phyloP scores from a whole-genome alignment of 2,329 filamentous ascomycete species.

The Aotearoamyces nothofagi region DNA sequence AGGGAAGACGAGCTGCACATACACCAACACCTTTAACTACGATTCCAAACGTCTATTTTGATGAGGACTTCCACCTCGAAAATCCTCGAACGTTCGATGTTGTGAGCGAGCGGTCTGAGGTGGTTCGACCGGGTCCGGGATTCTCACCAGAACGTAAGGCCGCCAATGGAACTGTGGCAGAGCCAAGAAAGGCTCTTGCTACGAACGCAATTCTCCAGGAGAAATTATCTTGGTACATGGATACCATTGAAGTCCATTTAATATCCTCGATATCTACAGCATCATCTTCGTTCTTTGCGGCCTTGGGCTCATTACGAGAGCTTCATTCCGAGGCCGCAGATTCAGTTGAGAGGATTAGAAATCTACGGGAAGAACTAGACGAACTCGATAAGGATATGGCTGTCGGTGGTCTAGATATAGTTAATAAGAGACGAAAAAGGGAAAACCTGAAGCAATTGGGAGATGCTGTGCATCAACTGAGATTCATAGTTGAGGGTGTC shows the following conservation, averaged over 20 bases:
- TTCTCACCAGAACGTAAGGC: constrained; percentile 35
- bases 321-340: constrained; percentile 85
- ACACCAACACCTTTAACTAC: constrained; percentile 77
- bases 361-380: constrained; percentile 62
- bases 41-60: constrained; percentile 81
- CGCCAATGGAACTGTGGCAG: constrained; percentile 39
- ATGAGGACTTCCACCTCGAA: constrained; percentile 82
- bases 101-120: constrained; percentile 83
- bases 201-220: constrained; percentile 97
- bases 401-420: constrained; percentile 67
- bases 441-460: constrained; percentile 76
- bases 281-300: constrained; percentile 91
- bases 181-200: constrained; percentile 71
- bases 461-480: constrained; percentile 70
- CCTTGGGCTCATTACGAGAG: constrained; percentile 77
- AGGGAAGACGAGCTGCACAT: constrained; percentile 42
- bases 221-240: constrained; percentile 99
- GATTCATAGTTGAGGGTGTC: constrained; percentile 61
- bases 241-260: constrained; percentile 92
- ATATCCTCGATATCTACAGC: constrained; percentile 94
- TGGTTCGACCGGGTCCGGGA: constrained; percentile 51
- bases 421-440: constrained; percentile 65
- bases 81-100: constrained; percentile 90
- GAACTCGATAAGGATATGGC: constrained; percentile 80
- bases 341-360: constrained; percentile 76